Evolutionary conservation across 108 stramenopile species (phyloP).

Genomic region (Skeletonema menzelii): DNA sequence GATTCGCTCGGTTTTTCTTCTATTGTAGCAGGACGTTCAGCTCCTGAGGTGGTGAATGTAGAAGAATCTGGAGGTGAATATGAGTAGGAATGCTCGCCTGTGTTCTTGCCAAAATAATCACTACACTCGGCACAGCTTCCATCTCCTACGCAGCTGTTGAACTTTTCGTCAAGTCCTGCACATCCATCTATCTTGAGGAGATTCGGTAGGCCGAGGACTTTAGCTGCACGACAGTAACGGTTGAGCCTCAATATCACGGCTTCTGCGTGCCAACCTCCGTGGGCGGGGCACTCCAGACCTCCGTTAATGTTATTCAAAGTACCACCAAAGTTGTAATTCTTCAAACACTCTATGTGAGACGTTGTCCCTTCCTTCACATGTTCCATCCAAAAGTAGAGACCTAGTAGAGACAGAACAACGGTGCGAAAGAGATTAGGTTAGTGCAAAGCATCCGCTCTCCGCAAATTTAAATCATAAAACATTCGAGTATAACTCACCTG

Average conservation of each 20-base stretch:
- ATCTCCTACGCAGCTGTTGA: conserved; percentile 10
- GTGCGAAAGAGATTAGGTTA: not conserved
- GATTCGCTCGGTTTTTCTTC: not conserved
- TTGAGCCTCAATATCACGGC: conserved; percentile 29
- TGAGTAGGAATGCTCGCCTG: conserved; percentile 12
- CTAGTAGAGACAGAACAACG: no score
- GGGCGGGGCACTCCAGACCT: conserved; percentile 26
- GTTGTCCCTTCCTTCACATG: conserved; percentile 35
- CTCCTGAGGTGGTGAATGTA: not conserved
- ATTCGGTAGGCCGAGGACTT: conserved; percentile 26
- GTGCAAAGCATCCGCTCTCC: not conserved
- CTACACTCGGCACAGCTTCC: conserved; percentile 25
- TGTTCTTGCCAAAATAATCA: conserved; percentile 21
- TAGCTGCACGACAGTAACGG: conserved; percentile 33
- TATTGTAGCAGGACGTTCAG: not conserved
- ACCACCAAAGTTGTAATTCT: conserved; percentile 24
- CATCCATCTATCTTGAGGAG: conserved; percentile 15
- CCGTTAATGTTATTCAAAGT: conserved; percentile 25
- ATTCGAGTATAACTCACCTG: not conserved
- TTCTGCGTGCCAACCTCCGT: conserved; percentile 37
- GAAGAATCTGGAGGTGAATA: conserved; percentile 2
- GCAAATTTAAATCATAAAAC: not conserved
- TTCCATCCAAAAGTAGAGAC: conserved; percentile 36
- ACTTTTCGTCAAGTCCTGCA: conserved; percentile 24
- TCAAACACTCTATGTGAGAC: conserved; percentile 17